Evolutionary conservation across 2,329 filamentous ascomycete species (phyloP).

Genomic region (Colletotrichum sp.): DNA sequence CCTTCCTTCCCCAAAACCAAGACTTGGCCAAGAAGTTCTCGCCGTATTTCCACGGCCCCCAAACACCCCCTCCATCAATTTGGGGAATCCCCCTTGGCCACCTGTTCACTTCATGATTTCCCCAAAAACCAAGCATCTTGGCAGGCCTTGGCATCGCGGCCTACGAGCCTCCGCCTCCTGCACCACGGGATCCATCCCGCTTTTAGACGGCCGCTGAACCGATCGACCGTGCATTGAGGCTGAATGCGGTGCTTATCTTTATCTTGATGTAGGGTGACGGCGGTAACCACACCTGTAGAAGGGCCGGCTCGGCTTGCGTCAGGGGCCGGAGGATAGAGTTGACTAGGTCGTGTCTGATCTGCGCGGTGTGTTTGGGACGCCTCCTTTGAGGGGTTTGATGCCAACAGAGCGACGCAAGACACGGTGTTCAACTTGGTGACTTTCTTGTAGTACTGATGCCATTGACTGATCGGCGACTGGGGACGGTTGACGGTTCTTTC

Average conservation of each 20-base stretch:
- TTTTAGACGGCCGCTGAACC: neutral
- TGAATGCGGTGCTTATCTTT: slow-evolving; percentile 2
- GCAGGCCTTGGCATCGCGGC: slow-evolving; percentile 14
- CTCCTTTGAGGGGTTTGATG: neutral
- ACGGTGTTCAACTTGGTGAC: neutral
- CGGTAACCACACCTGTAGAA: neutral
- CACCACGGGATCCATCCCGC: neutral
- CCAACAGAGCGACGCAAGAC: neutral
- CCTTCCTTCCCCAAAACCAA: neutral
- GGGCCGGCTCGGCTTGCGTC: neutral
- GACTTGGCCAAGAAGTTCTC: neutral
- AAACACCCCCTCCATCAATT: neutral
- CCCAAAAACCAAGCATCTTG: slow-evolving; percentile 16
- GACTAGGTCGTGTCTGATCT: neutral
- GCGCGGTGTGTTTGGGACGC: neutral
- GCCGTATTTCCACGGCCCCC: neutral
- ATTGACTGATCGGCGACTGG: neutral
- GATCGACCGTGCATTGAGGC: neutral
- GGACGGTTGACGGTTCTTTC: neutral
- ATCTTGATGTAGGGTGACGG: neutral
- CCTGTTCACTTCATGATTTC: neutral
- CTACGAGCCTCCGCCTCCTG: neutral
- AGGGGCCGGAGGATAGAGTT: neutral
- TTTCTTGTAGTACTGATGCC: neutral
- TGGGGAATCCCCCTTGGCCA: neutral